These are phyloP conservation scores for Brasilioporus rufonigricans DNA, from an alignment of 768 basidiomycete species.

Conservation along the genomic window DNA sequence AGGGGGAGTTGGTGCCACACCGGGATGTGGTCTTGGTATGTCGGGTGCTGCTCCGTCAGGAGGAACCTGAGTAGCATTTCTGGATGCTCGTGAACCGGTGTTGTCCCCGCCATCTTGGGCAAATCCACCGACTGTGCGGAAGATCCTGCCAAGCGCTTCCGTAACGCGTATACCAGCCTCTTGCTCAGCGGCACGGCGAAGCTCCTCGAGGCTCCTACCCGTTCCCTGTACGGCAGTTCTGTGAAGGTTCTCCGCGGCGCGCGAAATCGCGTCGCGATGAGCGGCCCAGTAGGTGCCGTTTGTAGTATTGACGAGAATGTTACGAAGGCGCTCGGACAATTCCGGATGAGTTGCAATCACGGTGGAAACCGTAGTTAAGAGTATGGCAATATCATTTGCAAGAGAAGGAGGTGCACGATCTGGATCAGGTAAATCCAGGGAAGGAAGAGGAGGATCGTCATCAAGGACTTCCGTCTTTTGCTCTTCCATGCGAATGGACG, in stretches of 20 bases:
- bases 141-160: constrained; percentile 57
- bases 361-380: constrained; percentile 55
- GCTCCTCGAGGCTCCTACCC: constrained; percentile 40
- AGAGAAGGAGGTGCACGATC: constrained; percentile 42
- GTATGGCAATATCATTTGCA: constrained; percentile 59
- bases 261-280: constrained; percentile 58
- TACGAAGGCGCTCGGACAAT: constrained; percentile 62
- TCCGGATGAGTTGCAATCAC: constrained; percentile 68
- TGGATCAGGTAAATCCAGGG: constrained; percentile 36
- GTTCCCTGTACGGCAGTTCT: constrained; percentile 42
- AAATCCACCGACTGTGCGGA: constrained; percentile 49
- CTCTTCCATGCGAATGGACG: constrained; percentile 8
- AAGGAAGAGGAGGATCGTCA: constrained; percentile 52
- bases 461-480: constrained; percentile 14
- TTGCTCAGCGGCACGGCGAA: constrained; percentile 53
- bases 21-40: constrained; percentile 6
- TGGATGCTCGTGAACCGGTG: neutral
- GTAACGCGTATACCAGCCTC: constrained; percentile 64
- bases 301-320: constrained; percentile 58
- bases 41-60: neutral
- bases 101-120: constrained; percentile 18
- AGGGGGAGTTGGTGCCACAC: constrained; percentile 12
- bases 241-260: constrained; percentile 53
- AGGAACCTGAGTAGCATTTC: neutral
- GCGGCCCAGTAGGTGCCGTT: constrained; percentile 68